These are phyloP conservation scores for Amphirosellinia nigrospora DNA, from an alignment of 495 filamentous ascomycete species.

Conservation along the genomic window DNA sequence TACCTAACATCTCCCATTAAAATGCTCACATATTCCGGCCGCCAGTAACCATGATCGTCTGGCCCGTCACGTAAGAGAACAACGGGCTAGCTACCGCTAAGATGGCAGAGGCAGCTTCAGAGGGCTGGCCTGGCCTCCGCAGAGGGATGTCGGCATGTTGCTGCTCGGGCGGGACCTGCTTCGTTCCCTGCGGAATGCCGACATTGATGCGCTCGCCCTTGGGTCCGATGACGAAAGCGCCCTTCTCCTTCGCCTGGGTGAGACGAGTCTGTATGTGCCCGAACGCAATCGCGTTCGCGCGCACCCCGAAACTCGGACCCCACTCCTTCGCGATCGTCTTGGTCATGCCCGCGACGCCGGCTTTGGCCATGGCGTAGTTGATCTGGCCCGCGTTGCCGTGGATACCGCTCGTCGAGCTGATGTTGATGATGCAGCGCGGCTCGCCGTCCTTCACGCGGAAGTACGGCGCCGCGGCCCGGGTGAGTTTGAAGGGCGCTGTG, in stretches of 20 bases:
- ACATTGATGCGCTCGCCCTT: conserved; percentile 79
- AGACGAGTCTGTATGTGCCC: conserved; percentile 78
- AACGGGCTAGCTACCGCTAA: conserved; percentile 80
- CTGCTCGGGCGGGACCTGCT: conserved; percentile 41
- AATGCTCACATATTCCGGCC: conserved; percentile 76
- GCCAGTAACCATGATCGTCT: conserved; percentile 84
- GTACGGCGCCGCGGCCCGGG: conserved; percentile 79
- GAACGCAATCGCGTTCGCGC: conserved; percentile 84
- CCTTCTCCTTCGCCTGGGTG: conserved; percentile 80
- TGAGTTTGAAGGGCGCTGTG: conserved; percentile 81
- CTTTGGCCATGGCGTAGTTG: conserved; percentile 85
- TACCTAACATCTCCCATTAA: neutral
- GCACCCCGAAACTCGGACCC: conserved; percentile 82
- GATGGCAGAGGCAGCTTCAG: conserved; percentile 79
- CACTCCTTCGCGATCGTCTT: conserved; percentile 93
- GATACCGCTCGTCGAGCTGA: conserved; percentile 76
- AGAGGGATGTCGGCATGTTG: conserved; percentile 74
- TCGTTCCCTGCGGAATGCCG: conserved; percentile 66
- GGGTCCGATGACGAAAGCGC: conserved; percentile 74
- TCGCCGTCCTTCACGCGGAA: conserved; percentile 86
- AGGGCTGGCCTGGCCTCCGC: conserved; percentile 73
- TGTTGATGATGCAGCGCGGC: conserved; percentile 79
- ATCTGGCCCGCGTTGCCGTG: conserved; percentile 87
- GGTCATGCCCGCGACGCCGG: conserved; percentile 77
- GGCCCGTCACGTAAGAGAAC: conserved; percentile 81